Percentiles rank a stretch among this genome's conserved stretches.
Conservation (phyloP, 2,329 filamentous ascomycete species). For the Aspergillus bombycis region DNA sequence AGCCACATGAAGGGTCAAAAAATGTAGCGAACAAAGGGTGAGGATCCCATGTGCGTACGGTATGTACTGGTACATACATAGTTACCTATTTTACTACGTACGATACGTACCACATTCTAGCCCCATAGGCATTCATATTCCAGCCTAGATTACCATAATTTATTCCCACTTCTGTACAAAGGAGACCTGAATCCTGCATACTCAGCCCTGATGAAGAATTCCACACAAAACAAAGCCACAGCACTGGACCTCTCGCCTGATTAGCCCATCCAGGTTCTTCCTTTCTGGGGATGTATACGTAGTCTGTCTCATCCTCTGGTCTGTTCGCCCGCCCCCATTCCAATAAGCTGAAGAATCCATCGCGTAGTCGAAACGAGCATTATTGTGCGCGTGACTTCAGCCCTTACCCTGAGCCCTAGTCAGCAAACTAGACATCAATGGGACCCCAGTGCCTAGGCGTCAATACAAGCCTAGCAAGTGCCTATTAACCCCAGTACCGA, state of each 20-base stretch:
- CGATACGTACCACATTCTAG: constrained; percentile 2
- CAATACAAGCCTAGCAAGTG: background rate
- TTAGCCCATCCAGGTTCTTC: background rate
- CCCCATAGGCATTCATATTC: background rate
- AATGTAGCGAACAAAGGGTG: no score
- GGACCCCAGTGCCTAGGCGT: background rate
- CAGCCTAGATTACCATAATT: constrained; percentile 2
- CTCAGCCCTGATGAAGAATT: constrained; percentile 4
- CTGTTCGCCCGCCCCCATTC: background rate
- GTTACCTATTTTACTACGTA: background rate
- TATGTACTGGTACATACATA: constrained; percentile 2
- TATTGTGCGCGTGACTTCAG: background rate
- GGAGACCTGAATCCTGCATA: constrained; percentile 5
- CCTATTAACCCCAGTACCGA: background rate
- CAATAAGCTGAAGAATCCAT: background rate
- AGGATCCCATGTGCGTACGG: background rate
- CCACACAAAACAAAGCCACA: background rate
- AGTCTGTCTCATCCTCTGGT: background rate
- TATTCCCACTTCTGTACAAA: background rate
- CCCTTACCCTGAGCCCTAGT: constrained; percentile 6
- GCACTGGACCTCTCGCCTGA: background rate
- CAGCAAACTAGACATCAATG: background rate
- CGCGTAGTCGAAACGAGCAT: background rate
- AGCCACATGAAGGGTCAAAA: fast-evolving
- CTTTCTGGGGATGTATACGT: background rate